These are phyloP conservation scores for Bauhinia variegata DNA, from an alignment of 306 rosid genomes.

Conservation along the genomic window DNA sequence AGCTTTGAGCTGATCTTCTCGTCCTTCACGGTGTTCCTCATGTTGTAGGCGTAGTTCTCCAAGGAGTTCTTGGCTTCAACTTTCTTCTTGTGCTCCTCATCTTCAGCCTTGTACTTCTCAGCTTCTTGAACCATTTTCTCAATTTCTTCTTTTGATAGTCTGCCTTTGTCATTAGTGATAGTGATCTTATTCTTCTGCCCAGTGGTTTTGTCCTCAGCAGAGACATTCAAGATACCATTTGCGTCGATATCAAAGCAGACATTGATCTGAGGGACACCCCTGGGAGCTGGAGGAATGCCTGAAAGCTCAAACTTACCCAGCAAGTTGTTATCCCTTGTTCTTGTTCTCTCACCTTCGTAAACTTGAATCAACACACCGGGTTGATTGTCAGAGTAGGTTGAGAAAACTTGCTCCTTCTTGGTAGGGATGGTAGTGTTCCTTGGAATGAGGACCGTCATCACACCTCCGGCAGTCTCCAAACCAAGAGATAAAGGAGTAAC, in stretches of 20 bases:
- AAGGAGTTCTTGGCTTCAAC: slow-evolving; percentile 52
- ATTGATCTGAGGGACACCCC: slow-evolving; percentile 60
- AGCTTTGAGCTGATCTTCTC: slow-evolving; percentile 51
- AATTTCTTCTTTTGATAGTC: slow-evolving; percentile 58
- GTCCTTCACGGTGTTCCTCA: slow-evolving; percentile 61
- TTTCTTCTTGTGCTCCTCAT: slow-evolving; percentile 69
- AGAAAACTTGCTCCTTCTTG: neutral
- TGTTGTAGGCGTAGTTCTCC: slow-evolving; percentile 60
- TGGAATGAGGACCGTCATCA: slow-evolving; percentile 40
- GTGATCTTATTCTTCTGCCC: slow-evolving; percentile 66
- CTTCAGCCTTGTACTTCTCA: slow-evolving; percentile 66
- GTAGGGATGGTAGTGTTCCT: slow-evolving; percentile 49
- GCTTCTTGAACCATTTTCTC: slow-evolving; percentile 69
- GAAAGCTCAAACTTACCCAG: slow-evolving; percentile 58
- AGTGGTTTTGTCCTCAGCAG: slow-evolving; percentile 55
- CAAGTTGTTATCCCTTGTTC: slow-evolving; percentile 60
- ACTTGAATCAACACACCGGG: slow-evolving; percentile 33
- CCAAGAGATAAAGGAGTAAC: slow-evolving; percentile 51
- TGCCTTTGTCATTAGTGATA: slow-evolving; percentile 60
- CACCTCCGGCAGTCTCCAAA: slow-evolving; percentile 40
- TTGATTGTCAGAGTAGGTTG: slow-evolving; percentile 33
- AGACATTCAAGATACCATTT: slow-evolving; percentile 68
- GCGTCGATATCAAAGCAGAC: slow-evolving; percentile 73
- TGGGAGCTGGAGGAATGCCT: slow-evolving; percentile 63
- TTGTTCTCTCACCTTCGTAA: slow-evolving; percentile 43